Base-by-base conservation (phyloP, 495 filamentous ascomycete genomes). In the Cercophora scortea region DNA sequence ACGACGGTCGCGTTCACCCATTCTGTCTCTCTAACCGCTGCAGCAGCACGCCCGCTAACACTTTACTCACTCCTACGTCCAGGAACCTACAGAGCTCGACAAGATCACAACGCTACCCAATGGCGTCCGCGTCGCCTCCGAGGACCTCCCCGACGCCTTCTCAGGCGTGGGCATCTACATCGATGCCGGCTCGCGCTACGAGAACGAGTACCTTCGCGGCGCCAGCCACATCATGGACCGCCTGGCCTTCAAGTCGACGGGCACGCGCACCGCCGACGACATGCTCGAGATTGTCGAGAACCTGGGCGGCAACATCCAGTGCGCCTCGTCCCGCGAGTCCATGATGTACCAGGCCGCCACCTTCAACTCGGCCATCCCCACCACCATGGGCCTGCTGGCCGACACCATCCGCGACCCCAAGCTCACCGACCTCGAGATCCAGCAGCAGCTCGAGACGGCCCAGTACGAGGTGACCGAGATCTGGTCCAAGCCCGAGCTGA, bases 261-360 rank as follows among this genome's bases (percentile, higher is more conserved):
- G 77, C 35, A 72, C 70, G 7, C 83, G 82, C 38, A 79, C 84
- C 2, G 79, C 82, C 41, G 90, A 95, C 68, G 73, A 94, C 57
- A 95, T 97, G 83, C 70, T 95, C 4, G 89, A 96, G 66, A 72
- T 80, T 1, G 71, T 95, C 1, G 92, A 96, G 65, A 83, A 81
- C 3, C 75, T 99, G 6, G 93, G 93, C 32, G 93, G 93, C 17
- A 96, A 95, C 59, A 89, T 97, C 53, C 91, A 96, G 71, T 97
- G 93, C 66, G 90, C 89, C 35, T 96, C 92, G 0, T 95, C 92
- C 0, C 77, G 93, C 40, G 93, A 99, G 66, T 89, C 90, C 17
- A 80, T 99, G 63, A 97, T 99, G 93, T 99, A 99, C 72, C 94
- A 97, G 68, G 86, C 89, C 6, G 94, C 93, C 36, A 96, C 89